Evolutionary conservation across 164 flowering plant genomes (phyloP), one percentile per base, ranked within the genome.

Genomic region (Macadamia integrifolia): DNA sequence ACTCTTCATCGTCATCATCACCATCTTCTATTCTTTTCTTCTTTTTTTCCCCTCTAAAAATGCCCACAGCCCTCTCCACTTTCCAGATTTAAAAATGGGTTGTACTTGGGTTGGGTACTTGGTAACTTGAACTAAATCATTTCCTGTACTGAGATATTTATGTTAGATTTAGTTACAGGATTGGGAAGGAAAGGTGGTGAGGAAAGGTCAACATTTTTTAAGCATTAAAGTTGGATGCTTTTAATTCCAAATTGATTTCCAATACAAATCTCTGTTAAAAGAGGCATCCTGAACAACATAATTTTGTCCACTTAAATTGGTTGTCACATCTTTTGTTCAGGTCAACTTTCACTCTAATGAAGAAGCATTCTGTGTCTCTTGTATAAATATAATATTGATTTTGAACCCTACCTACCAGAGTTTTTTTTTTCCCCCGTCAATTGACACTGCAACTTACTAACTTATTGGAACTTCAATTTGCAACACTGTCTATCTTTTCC

Each of bases 401-500:
- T 1, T 7, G 49, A 50, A 12, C 23, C 18, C n/a, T 53, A n/a
- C 40, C 40, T 35, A 5, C 9, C 6, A 59, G 1, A 40, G 29
- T 15, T 58, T 52, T 9, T 23, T 64, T 1, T 3, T 3, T 10
- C 18, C 40, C 4, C 23, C 23, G 23, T 23, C 23, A 35, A 35
- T 35, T 35, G 40, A 50, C 35, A 6, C 50, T 10, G 2, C 6
- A 1, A 14, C 13, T 65, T 46, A 6, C 14, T 7, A 9, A 48
- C 13, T 30, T 53, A 35, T 49, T 64, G 40, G 18, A n/a, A 61
- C 49, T 3, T 23, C 13, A 14, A 28, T 18, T 32, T 59, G 23
- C 14, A 9, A 1, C 58, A 42, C 69, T 66, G 58, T 68, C 65
- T 76, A 59, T 67, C 50, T 64, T 71, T 76, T 70, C 40, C 40